Evolutionary conservation across 495 filamentous ascomycete genomes (phyloP), one percentile per base, ranked within the genome.

Genomic region (Daldinia bambusicola): DNA sequence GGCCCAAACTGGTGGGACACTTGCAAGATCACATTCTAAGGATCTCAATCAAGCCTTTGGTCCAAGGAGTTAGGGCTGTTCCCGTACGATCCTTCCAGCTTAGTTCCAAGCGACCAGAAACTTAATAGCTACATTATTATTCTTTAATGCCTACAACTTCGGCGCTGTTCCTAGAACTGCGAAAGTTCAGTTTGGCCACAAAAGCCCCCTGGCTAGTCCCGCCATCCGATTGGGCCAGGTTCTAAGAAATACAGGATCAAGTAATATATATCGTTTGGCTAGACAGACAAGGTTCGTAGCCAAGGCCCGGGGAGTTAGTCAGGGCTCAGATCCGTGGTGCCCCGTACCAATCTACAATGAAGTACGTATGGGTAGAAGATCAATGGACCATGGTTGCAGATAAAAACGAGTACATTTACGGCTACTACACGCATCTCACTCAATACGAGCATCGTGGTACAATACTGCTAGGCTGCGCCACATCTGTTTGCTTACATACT

Each of bases 361-460:
- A 12, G 16, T 22, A 59, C 13, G 22, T 48, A n/a, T 63, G 43
- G 32, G 41, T 40, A 45, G 13, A 37, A 72, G 61, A 69, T 72
- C 70, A 66, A 61, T 62, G n/a, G n/a, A n/a, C n/a, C n/a, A n/a
- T n/a, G 41, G 58, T 72, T 61, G 53, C 52, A 34, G 37, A 65
- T 50, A 51, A 69, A 69, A 61, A 41, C 64, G 51, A 51, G 36
- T 50, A 36, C 61, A 48, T 48, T 56, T 68, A 61, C 70, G 51
- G 55, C 64, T 55, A 58, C 64, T 36, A 37, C 55, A 41, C 48
- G 22, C 69, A 65, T 63, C 69, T 63, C 40, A 32, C 55, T 56
- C 51, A 71, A 66, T 22, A 58, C 50, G 62, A 58, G 32, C 34
- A 52, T 20, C 58, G 55, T 61, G 63, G 58, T 59, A 26, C 26